Percentiles rank a stretch among this genome's conserved stretches.
Evolutionary conservation across 2,329 filamentous ascomycete species (phyloP).

Genomic region (Cercospora sp.): DNA sequence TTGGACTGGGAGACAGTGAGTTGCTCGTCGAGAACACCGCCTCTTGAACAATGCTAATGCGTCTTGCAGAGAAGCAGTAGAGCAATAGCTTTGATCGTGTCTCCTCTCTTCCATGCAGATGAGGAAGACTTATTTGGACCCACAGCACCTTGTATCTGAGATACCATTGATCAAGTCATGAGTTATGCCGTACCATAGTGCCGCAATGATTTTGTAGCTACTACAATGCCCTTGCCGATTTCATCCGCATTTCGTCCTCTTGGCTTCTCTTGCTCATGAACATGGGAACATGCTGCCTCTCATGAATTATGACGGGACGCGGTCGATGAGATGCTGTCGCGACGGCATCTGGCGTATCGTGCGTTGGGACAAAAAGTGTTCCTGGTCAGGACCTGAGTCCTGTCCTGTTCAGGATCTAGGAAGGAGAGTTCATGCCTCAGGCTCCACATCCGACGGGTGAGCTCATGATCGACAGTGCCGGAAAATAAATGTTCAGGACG

Average conservation of each 20-base stretch:
- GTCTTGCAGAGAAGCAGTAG: slow-evolving; percentile 25
- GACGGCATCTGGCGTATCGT: neutral
- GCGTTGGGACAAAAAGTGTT: neutral
- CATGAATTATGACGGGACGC: neutral
- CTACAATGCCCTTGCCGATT: neutral
- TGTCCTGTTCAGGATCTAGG: neutral
- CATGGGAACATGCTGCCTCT: neutral
- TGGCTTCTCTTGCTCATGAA: too few relatives aligned
- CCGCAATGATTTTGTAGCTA: neutral
- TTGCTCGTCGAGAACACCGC: neutral
- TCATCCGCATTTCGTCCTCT: neutral
- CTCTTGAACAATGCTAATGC: neutral
- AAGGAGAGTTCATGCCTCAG: neutral
- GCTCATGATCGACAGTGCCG: neutral
- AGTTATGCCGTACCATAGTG: neutral
- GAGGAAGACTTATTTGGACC: neutral
- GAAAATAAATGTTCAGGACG: slow-evolving; percentile 7
- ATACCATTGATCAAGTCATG: neutral
- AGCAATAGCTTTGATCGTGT: neutral
- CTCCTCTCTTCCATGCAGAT: neutral
- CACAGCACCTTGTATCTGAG: slow-evolving; percentile 1
- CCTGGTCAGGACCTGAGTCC: neutral
- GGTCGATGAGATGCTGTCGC: neutral
- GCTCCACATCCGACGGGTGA: neutral
- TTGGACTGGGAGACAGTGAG: slow-evolving; percentile 28